phyloP scores from a whole-genome alignment of 1,284 basidiomycete genomes.

The Rhodotorula sp. region DNA sequence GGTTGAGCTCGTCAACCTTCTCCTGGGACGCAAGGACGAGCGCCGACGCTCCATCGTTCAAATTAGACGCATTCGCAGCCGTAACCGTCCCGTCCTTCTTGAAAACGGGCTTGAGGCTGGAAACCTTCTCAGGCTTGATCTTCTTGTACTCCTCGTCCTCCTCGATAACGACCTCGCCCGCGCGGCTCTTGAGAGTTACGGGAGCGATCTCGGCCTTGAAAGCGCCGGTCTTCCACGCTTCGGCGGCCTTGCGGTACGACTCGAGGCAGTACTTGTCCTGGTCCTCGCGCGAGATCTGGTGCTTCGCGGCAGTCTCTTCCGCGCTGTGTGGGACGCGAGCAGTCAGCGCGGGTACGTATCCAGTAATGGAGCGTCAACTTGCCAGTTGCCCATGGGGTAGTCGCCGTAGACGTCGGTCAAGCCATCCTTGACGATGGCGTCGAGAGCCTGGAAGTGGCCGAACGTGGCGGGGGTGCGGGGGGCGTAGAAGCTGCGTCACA shows the following conservation, averaged over 20 bases:
- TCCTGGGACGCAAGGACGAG: slow-evolving; percentile 50
- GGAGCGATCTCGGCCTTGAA: slow-evolving; percentile 89
- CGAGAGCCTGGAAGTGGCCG: slow-evolving; percentile 81
- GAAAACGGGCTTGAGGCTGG: slow-evolving; percentile 50
- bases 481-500: slow-evolving; percentile 70
- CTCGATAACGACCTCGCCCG: slow-evolving; percentile 80
- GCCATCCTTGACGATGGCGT: slow-evolving; percentile 88
- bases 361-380: too few species aligned
- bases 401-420: slow-evolving; percentile 82
- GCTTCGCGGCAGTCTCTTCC: slow-evolving; percentile 50
- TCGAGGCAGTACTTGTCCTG: slow-evolving; percentile 73
- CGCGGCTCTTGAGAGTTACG: slow-evolving; percentile 84
- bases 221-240: slow-evolving; percentile 80
- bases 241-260: slow-evolving; percentile 65
- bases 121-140: slow-evolving; percentile 51
- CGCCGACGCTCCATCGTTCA: slow-evolving; percentile 53
- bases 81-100: slow-evolving; percentile 53
- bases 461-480: slow-evolving; percentile 84
- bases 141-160: slow-evolving; percentile 96
- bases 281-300: slow-evolving; percentile 49
- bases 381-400: slow-evolving; percentile 71
- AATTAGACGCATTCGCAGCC: slow-evolving; percentile 52
- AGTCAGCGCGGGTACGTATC: too few species aligned
- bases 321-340: too few species aligned
- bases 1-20: slow-evolving; percentile 45